A percentile compares a stretch with the other conserved stretches of the same genome.
phyloP scores from a whole-genome alignment of 495 filamentous ascomycete species.

The Penicillium cosmopolitanum region DNA sequence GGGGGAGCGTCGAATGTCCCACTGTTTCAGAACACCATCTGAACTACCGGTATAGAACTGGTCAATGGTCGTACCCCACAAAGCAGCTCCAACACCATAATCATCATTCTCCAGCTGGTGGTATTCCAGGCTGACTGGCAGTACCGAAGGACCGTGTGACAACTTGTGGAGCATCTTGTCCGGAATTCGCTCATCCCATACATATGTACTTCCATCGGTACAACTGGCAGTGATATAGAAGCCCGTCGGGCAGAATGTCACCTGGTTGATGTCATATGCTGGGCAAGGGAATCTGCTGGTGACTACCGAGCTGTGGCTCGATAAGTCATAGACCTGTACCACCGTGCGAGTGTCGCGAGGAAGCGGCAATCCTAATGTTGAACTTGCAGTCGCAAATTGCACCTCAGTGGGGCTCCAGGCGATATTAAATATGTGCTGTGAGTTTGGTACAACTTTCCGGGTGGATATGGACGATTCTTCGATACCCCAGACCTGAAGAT shows the following conservation, averaged over 20 bases:
- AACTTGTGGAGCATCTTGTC: conserved; percentile 65
- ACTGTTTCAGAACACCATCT: conserved; percentile 83
- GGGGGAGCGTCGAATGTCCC: conserved; percentile 70
- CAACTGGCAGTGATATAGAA: conserved; percentile 79
- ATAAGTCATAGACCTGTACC: conserved; percentile 54
- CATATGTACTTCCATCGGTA: conserved; percentile 79
- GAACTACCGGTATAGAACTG: conserved; percentile 89
- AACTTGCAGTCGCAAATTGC: conserved; percentile 63
- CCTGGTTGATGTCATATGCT: conserved; percentile 86
- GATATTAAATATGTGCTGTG: conserved; percentile 78
- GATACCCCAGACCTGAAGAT: conserved; percentile 75
- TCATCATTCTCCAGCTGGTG: conserved; percentile 68
- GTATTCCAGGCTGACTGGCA: conserved; percentile 58
- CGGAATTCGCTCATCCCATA: conserved; percentile 76
- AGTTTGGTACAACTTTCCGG: conserved; percentile 51
- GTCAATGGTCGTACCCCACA: conserved; percentile 73
- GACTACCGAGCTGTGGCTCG: not conserved
- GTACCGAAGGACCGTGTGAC: conserved; percentile 68
- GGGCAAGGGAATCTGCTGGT: conserved; percentile 62
- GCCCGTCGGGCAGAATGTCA: conserved; percentile 57
- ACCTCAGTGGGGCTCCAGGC: conserved; percentile 71
- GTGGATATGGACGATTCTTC: conserved; percentile 47
- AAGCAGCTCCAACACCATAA: conserved; percentile 76
- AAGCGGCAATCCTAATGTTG: conserved; percentile 22
- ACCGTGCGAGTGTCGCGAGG: conserved; percentile 43